Base-by-base conservation (phyloP, 371 early-diverging fungal species). In the Apophysomyces ossiformis region DNA sequence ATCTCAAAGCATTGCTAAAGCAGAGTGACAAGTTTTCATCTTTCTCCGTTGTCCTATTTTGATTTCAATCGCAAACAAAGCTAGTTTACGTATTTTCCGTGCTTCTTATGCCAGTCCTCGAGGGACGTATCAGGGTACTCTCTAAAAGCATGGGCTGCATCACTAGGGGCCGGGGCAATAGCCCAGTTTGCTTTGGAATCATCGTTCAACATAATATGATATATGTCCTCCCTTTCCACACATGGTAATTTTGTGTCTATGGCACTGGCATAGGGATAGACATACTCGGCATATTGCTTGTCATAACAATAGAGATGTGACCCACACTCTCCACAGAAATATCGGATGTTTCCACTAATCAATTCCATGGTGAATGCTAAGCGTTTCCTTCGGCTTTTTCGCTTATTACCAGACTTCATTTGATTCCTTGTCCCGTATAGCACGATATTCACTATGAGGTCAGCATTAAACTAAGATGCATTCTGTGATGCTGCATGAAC, bases 261-360 rank as follows among this genome's bases (percentile, higher is more conserved):
- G 5, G 78, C 76, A 54, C 74, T 71, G n/a, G 81, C 81, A 61
- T 65, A 69, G 11, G 84, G 81, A 54, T 79, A 83, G 6, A 77
- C 72, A 45, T 6, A 73, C 5, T 83, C 73, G 11, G 64, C 45
- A 21, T 58, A 81, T 37, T 68, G 16, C 36, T 69, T 64, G 50
- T 75, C 68, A 64, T 77, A 76, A n/a, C 75, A 76, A 59, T 78
- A 83, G 2, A 81, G 60, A 46, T 81, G 75, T 1, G 35, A 65
- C 4, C 81, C 79, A 57, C 84, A 84, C 66, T 81, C 80, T 38
- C 71, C 62, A 50, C 84, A 81, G 50, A 83, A 83, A 39, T 79
- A 71, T 43, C 84, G 69, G 7, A 74, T 69, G 43, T 78, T 81
- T 26, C 79, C 84, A 57, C 84, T 83, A 56, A 26, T 18, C 36